Conservation (phyloP, 257 asterid species). For the Gynochthodes officinalis region DNA sequence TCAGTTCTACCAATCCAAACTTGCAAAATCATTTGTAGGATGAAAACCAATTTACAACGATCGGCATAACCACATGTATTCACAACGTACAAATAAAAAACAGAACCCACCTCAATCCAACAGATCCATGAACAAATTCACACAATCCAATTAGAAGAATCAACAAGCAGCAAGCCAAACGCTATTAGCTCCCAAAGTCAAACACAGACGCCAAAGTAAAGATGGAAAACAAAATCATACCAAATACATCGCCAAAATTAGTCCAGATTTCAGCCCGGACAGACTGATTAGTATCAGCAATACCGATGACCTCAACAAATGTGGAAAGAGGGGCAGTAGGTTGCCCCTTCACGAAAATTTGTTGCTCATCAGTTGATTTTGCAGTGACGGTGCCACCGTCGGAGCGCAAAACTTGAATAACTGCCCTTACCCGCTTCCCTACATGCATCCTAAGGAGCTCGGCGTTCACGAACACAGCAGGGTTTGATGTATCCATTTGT, state of each 20-base stretch:
- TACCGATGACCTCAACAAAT: conserved; percentile 83
- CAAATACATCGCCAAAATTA: conserved; percentile 76
- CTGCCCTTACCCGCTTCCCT: conserved; percentile 80
- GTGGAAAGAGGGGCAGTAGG: conserved; percentile 64
- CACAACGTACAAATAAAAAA: not conserved
- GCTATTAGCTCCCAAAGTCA: not conserved
- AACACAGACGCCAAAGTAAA: not conserved
- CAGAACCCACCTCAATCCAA: not conserved
- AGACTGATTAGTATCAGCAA: conserved; percentile 69
- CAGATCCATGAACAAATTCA: not conserved
- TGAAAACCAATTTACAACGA: not conserved
- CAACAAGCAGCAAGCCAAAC: not conserved
- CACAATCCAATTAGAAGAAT: not conserved
- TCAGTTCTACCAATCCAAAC: not conserved
- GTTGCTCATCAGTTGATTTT: conserved; percentile 79
- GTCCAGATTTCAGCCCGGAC: conserved; percentile 75
- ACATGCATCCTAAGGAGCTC: conserved; percentile 59
- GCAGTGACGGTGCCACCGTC: conserved; percentile 76
- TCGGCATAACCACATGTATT: not conserved
- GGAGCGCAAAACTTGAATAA: conserved; percentile 67
- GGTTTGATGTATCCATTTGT: conserved; percentile 78
- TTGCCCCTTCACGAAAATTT: conserved; percentile 61
- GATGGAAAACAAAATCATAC: conserved; percentile 31
- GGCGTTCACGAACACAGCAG: conserved; percentile 79
- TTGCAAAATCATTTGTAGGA: not conserved